phyloP scores from a whole-genome alignment of 2,329 filamentous ascomycete genomes.

The Amphichorda felina region DNA sequence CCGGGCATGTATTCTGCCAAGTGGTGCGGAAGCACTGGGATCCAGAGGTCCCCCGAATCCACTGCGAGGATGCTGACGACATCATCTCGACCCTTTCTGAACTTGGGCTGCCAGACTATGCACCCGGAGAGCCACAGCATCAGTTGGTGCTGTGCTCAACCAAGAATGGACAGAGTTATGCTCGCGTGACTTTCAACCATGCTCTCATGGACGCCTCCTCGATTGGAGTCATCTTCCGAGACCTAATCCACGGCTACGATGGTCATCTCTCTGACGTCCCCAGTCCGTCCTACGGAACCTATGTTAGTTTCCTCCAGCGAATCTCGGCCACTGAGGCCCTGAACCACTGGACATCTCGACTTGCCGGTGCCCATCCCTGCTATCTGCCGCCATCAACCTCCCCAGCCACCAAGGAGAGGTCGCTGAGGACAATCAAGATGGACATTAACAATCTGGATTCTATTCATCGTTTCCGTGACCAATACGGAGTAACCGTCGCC shows the following conservation, averaged over 20 bases:
- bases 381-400: too few species aligned
- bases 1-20: constrained; percentile 14
- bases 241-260: constrained; percentile 15
- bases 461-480: not conserved
- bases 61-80: too few species aligned
- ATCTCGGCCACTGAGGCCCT: constrained; percentile 5
- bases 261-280: not conserved
- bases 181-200: constrained; percentile 24
- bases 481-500: constrained; percentile 29
- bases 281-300: constrained; percentile 8
- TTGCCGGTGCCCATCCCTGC: not conserved
- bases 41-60: too few species aligned
- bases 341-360: constrained; percentile 9
- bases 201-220: constrained; percentile 21
- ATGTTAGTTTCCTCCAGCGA: constrained; percentile 8
- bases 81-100: too few species aligned
- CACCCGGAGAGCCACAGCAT: not conserved
- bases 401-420: too few species aligned
- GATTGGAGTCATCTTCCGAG: constrained; percentile 13
- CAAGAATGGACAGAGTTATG: too few species aligned
- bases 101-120: too few species aligned
- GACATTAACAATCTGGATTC: constrained; percentile 1
- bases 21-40: constrained; percentile 11
- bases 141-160: constrained; percentile 8
- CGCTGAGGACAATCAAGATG: not conserved